Conservation (phyloP, 176 grass and related monocot species). For the Musa schizocarpa region DNA sequence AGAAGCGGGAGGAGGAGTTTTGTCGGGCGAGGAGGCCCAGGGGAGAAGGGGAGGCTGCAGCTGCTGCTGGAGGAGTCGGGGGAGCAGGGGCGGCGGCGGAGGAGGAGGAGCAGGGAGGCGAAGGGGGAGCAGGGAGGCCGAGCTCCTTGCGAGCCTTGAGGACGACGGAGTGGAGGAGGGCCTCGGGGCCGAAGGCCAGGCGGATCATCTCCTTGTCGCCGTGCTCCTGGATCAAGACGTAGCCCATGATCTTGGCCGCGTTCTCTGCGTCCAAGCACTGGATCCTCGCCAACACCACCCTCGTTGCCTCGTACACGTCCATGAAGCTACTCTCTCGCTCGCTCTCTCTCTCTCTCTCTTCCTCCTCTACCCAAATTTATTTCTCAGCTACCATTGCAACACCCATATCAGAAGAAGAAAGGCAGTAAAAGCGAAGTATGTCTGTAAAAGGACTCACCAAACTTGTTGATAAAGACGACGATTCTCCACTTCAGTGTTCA, state of each 20-base stretch:
- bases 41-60: slow-evolving; percentile 6
- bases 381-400: background rate
- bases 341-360: background rate
- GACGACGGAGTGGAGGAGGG: slow-evolving; percentile 65
- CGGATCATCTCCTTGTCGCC: slow-evolving; percentile 98
- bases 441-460: background rate
- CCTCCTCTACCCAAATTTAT: too few species aligned
- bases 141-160: slow-evolving; percentile 65
- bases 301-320: slow-evolving; percentile 92
- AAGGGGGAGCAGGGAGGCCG: slow-evolving; percentile 17
- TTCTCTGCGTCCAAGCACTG: slow-evolving; percentile 75
- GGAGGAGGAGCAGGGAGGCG: background rate
- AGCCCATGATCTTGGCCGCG: slow-evolving; percentile 88
- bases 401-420: background rate
- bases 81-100: slow-evolving; percentile 27
- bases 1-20: slow-evolving; percentile 32
- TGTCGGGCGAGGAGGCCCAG: slow-evolving; percentile 45
- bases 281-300: slow-evolving; percentile 93
- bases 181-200: slow-evolving; percentile 78
- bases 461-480: too few species aligned
- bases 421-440: background rate
- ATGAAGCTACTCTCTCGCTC: slow-evolving; percentile 11
- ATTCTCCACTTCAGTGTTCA: too few species aligned
- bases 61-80: slow-evolving; percentile 8
- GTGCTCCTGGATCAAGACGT: slow-evolving; percentile 82